Percentiles rank a stretch among this genome's conserved stretches.
These are phyloP conservation scores for Quercus ilex DNA, from an alignment of 306 rosid genomes.

Conservation along the genomic window DNA sequence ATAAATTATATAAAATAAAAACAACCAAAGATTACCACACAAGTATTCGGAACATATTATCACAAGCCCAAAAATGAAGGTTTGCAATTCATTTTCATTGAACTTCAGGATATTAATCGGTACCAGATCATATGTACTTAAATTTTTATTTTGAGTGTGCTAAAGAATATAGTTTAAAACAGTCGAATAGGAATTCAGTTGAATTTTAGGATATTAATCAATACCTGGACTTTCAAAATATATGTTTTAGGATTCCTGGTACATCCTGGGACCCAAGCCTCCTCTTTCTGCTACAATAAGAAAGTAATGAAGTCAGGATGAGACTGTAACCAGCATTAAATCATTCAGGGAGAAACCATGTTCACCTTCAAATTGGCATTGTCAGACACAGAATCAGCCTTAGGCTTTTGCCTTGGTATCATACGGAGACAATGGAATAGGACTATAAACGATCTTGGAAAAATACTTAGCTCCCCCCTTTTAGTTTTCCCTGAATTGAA, in stretches of 20 bases:
- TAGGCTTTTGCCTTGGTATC: conserved; percentile 80
- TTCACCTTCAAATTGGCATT: conserved; percentile 56
- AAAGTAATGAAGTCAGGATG: not conserved
- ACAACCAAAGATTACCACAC: no score
- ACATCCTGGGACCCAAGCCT: no score
- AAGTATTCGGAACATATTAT: not conserved
- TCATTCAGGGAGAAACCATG: not conserved
- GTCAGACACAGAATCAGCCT: conserved; percentile 36
- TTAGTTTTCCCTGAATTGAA: conserved; percentile 68
- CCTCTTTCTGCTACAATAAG: not conserved
- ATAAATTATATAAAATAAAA: no score
- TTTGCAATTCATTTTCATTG: not conserved
- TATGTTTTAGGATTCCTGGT: no score
- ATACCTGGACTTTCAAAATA: conserved; percentile 63
- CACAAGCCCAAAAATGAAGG: not conserved
- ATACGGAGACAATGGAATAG: conserved; percentile 78
- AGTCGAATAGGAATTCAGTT: no score
- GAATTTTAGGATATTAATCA: not conserved
- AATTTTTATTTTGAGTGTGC: no score
- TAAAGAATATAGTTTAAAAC: no score
- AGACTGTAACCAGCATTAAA: conserved; percentile 15
- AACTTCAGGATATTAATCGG: not conserved
- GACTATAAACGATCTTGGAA: conserved; percentile 56
- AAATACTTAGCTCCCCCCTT: conserved; percentile 85
- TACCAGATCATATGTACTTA: not conserved